A percentile compares a stretch with the other conserved stretches of the same genome.
These are phyloP conservation scores for Cystobasidium sp. DNA, from an alignment of 1,284 basidiomycete species.

Conservation along the genomic window DNA sequence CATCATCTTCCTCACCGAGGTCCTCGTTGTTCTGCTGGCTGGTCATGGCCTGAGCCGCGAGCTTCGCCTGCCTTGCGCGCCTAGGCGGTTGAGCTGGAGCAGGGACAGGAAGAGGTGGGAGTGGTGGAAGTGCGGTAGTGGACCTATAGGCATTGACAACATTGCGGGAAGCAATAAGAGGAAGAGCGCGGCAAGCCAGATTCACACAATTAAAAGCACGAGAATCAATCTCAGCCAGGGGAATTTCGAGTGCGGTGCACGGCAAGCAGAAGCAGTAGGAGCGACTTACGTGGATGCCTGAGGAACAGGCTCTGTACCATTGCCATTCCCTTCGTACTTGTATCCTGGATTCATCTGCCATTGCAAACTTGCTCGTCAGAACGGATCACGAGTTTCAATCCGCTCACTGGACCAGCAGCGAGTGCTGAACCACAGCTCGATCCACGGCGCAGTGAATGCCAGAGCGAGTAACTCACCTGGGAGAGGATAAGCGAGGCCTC, in stretches of 20 bases:
- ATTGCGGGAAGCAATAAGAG: background rate
- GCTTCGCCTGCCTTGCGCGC: constrained; percentile 21
- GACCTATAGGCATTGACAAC: constrained; percentile 10
- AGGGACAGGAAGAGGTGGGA: constrained; percentile 34
- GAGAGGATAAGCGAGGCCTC: constrained; percentile 38
- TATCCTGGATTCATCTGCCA: constrained; percentile 20
- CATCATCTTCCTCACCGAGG: constrained; percentile 42
- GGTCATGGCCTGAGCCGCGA: constrained; percentile 15
- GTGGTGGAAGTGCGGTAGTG: constrained; percentile 33
- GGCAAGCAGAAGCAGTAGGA: background rate
- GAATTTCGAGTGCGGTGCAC: background rate
- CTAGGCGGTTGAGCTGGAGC: constrained; percentile 29
- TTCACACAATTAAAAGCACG: no score
- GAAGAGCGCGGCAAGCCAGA: no score
- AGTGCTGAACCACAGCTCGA: no score
- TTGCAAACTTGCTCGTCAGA: no score
- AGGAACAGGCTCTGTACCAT: constrained; percentile 2
- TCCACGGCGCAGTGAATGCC: no score
- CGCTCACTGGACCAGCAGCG: no score
- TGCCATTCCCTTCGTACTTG: constrained; percentile 22
- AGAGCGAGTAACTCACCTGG: constrained; percentile 14
- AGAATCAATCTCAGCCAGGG: background rate
- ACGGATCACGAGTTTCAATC: no score
- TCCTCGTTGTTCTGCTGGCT: constrained; percentile 25
- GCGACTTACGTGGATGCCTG: constrained; percentile 39